Percentiles rank a stretch among this genome's conserved stretches.
Conservation (phyloP, 1,284 basidiomycete species). For the Rhizoctonia solani region DNA sequence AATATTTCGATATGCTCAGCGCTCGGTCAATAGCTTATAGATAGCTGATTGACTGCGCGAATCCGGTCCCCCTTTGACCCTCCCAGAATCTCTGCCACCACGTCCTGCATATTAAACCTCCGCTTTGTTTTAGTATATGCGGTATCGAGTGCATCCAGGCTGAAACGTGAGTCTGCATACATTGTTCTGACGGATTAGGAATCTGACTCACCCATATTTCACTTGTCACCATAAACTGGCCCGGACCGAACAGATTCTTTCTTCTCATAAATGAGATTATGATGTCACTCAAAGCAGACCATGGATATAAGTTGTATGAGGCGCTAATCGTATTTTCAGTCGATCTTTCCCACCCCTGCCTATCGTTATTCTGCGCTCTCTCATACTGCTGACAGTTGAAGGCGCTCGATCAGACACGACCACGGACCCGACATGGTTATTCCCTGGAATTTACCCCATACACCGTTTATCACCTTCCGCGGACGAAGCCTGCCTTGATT, state of each 20-base stretch:
- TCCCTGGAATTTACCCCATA: too few species aligned
- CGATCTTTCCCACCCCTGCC: too few species aligned
- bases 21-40: constrained; percentile 15
- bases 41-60: neutral
- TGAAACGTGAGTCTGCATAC: neutral
- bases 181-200: neutral
- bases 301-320: too few species aligned
- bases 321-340: too few species aligned
- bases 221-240: neutral
- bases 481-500: too few species aligned
- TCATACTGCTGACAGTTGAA: too few species aligned
- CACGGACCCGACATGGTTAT: too few species aligned
- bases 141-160: neutral
- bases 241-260: too few species aligned
- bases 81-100: neutral
- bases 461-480: too few species aligned
- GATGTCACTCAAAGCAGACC: neutral
- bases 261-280: neutral
- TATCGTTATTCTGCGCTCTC: too few species aligned
- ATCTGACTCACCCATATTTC: neutral
- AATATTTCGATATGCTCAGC: constrained; percentile 17
- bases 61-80: neutral
- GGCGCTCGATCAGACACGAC: too few species aligned
- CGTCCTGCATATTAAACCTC: neutral
- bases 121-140: neutral